phyloP scores from a whole-genome alignment of 352 stramenopile species.

The Lagenidium giganteum region DNA sequence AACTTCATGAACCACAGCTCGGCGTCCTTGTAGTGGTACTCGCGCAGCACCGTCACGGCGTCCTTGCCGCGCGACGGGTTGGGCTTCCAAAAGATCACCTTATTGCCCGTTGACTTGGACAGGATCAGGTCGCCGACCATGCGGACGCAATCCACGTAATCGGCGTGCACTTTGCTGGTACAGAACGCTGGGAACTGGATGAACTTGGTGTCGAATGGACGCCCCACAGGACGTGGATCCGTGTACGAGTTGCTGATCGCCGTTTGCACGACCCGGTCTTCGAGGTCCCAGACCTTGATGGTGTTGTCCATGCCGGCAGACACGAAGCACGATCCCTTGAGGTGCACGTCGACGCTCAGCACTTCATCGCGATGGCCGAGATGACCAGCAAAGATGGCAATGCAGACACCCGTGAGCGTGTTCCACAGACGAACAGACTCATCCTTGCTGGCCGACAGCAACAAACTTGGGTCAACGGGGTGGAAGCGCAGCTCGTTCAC shows the following conservation, averaged over 20 bases:
- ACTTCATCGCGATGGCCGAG: constrained; percentile 89
- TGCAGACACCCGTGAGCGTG: constrained; percentile 73
- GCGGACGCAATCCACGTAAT: constrained; percentile 89
- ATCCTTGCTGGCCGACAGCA: constrained; percentile 91
- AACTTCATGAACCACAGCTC: constrained; percentile 89
- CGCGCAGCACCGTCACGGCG: constrained; percentile 68
- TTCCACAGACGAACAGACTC: constrained; percentile 93
- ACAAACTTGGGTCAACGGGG: constrained; percentile 82
- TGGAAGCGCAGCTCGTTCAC: constrained; percentile 92
- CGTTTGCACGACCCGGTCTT: constrained; percentile 59
- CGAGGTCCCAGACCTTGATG: constrained; percentile 92
- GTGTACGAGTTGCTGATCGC: constrained; percentile 78
- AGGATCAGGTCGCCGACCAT: constrained; percentile 74
- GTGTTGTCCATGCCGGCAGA: constrained; percentile 91
- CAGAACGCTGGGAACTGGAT: constrained; percentile 90
- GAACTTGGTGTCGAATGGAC: constrained; percentile 79
- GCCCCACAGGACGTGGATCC: constrained; percentile 44
- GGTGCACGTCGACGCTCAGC: constrained; percentile 85
- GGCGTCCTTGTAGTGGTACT: constrained; percentile 81
- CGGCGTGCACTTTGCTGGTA: constrained; percentile 87
- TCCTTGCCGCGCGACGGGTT: constrained; percentile 77
- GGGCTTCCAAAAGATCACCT: constrained; percentile 91
- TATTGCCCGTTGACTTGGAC: constrained; percentile 84
- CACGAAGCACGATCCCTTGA: constrained; percentile 86
- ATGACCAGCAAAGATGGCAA: constrained; percentile 92